Percentiles rank a stretch among this genome's conserved stretches.
These are phyloP conservation scores for Cryptococcus sp. DNA, from an alignment of 1,284 basidiomycete species.

Conservation along the genomic window DNA sequence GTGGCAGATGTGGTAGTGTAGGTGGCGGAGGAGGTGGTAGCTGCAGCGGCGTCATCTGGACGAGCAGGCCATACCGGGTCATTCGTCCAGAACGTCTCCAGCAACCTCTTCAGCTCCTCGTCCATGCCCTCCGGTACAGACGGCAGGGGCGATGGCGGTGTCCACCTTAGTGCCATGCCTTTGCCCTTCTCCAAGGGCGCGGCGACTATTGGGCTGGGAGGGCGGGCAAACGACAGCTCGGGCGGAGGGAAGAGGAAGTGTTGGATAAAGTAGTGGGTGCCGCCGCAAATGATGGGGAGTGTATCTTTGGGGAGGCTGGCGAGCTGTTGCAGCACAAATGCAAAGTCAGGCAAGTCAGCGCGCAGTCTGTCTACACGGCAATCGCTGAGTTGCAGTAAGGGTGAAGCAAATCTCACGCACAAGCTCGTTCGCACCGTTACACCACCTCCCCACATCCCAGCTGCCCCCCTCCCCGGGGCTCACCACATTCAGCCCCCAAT, in stretches of 20 bases:
- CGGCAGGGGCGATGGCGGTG: conserved; percentile 39
- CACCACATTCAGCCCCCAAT: conserved; percentile 85
- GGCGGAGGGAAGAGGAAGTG: conserved; percentile 70
- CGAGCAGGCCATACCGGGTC: conserved; percentile 31
- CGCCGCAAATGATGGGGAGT: conserved; percentile 87
- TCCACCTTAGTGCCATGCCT: conserved; percentile 24
- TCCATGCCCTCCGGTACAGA: conserved; percentile 32
- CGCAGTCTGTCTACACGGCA: too few relatives aligned
- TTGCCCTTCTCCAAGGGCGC: too few relatives aligned
- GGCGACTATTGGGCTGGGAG: background rate
- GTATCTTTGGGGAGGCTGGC: conserved; percentile 43
- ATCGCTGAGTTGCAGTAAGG: too few relatives aligned
- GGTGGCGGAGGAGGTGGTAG: background rate
- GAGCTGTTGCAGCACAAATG: conserved; percentile 46
- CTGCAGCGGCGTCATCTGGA: background rate
- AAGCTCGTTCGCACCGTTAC: conserved; percentile 65
- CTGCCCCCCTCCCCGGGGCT: conserved; percentile 80
- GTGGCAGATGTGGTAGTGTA: background rate
- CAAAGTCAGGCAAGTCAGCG: too few relatives aligned
- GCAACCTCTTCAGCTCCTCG: conserved; percentile 16
- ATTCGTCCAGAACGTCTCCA: conserved; percentile 44
- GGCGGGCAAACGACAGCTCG: conserved; percentile 55
- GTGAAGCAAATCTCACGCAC: conserved; percentile 52
- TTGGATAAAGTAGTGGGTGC: conserved; percentile 96
- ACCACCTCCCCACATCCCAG: conserved; percentile 66